A percentile compares a stretch with the other conserved stretches of the same genome.
Conservation (phyloP, 768 basidiomycete species). For the Naganishia onofrii region DNA sequence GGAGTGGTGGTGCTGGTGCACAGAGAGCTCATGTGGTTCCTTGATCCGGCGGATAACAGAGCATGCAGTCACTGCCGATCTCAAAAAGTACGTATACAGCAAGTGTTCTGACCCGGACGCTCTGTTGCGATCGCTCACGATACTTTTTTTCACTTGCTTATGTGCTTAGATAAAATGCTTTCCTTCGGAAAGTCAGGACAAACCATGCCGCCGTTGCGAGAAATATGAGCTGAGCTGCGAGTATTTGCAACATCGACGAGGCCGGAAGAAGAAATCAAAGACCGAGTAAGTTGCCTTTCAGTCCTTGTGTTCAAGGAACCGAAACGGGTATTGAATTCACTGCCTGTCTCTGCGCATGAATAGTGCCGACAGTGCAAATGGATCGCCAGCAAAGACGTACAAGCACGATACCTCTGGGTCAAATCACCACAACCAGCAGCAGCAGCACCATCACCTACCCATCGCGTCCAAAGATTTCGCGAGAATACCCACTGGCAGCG, state of each 20-base stretch:
- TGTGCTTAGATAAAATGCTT: slow-evolving; percentile 35
- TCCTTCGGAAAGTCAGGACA: slow-evolving; percentile 28
- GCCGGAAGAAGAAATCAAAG: slow-evolving; percentile 35
- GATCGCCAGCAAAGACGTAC: neutral
- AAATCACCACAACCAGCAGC: no score
- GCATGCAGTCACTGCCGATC: slow-evolving; percentile 38
- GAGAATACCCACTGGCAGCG: neutral
- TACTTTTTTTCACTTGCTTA: neutral
- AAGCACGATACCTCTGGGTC: neutral
- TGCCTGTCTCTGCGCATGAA: neutral
- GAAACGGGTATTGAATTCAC: neutral
- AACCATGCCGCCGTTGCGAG: slow-evolving; percentile 37
- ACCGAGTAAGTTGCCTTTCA: slow-evolving; percentile 6
- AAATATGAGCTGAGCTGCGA: slow-evolving; percentile 34
- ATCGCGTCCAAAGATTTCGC: slow-evolving; percentile 13
- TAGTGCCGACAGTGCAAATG: slow-evolving; percentile 9
- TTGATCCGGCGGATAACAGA: neutral
- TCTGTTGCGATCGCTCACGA: neutral
- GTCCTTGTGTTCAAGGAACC: neutral
- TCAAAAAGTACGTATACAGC: slow-evolving; percentile 36
- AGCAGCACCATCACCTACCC: neutral
- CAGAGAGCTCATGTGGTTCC: no score
- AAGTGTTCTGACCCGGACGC: no score
- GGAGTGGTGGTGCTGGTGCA: no score
- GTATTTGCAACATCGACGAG: slow-evolving; percentile 38